phyloP scores from a whole-genome alignment of 129 eudicot genomes.

The Tanacetum coccineum region DNA sequence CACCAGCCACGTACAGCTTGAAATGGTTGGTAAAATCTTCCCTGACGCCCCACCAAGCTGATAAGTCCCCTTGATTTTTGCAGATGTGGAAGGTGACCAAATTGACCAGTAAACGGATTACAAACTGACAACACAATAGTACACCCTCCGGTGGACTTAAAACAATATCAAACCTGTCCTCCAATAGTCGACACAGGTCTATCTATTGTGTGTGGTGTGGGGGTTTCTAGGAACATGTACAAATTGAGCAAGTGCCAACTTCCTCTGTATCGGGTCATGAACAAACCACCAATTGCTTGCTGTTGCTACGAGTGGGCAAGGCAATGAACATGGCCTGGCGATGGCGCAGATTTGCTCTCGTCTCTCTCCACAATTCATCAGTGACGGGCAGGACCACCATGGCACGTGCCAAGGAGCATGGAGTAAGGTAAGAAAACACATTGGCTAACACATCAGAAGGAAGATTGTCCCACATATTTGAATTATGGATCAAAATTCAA shows the following conservation, averaged over 20 bases:
- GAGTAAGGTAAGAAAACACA: too few species aligned
- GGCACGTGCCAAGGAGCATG: too few species aligned
- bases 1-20: too few species aligned
- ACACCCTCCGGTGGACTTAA: slow-evolving; percentile 27
- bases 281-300: slow-evolving; percentile 36
- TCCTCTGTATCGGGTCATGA: slow-evolving; percentile 42
- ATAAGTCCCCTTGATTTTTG: too few species aligned
- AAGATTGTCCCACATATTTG: too few species aligned
- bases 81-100: too few species aligned
- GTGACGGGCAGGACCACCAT: slow-evolving; percentile 46
- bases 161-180: slow-evolving; percentile 37
- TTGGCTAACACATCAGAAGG: too few species aligned
- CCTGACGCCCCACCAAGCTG: too few species aligned
- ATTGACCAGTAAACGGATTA: slow-evolving; percentile 59
- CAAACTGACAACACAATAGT: slow-evolving; percentile 38
- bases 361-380: slow-evolving; percentile 37
- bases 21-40: too few species aligned
- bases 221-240: slow-evolving; percentile 24
- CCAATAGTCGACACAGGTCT: slow-evolving; percentile 42
- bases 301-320: slow-evolving; percentile 39
- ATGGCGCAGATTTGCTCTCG: slow-evolving; percentile 10
- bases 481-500: too few species aligned
- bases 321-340: slow-evolving; percentile 65
- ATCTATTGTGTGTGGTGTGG: too few species aligned
- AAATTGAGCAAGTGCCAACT: slow-evolving; percentile 47